Percentiles rank a stretch among this genome's conserved stretches.
These are phyloP conservation scores for Gossypium arboreum DNA, from an alignment of 345 rosid species.

Conservation along the genomic window DNA sequence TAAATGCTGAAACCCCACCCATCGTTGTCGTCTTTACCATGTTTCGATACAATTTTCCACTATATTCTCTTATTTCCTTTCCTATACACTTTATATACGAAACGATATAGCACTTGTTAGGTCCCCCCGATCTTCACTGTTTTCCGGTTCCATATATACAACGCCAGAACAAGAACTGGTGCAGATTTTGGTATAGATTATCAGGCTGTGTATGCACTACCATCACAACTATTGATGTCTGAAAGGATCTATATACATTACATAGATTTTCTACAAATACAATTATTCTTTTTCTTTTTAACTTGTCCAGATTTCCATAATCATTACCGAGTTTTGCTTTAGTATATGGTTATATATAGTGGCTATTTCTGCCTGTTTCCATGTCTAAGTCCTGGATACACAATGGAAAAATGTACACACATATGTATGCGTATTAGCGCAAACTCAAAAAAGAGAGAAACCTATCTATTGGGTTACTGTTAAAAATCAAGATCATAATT, in stretches of 20 bases:
- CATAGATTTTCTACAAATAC: background rate
- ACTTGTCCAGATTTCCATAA: no score
- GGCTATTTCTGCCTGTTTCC: no score
- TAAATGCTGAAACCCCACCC: slow-evolving; percentile 15
- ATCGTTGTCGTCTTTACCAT: background rate
- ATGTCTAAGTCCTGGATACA: no score
- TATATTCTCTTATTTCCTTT: background rate
- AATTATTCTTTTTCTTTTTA: background rate
- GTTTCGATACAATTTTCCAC: background rate
- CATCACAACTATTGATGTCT: background rate
- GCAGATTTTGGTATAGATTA: slow-evolving; percentile 2
- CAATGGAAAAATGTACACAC: no score
- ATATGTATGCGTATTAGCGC: no score
- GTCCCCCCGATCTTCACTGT: background rate
- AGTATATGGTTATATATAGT: no score
- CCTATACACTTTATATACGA: no score
- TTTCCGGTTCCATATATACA: background rate
- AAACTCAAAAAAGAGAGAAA: no score
- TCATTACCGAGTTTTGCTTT: no score
- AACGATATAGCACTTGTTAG: background rate
- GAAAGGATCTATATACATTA: background rate
- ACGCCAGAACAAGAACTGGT: slow-evolving; percentile 9
- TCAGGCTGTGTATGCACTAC: background rate
- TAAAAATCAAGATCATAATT: no score
- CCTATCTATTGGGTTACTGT: no score